Base-by-base conservation (phyloP, 192 early-diverging fungal genomes). In the Dissophora globulifera region DNA sequence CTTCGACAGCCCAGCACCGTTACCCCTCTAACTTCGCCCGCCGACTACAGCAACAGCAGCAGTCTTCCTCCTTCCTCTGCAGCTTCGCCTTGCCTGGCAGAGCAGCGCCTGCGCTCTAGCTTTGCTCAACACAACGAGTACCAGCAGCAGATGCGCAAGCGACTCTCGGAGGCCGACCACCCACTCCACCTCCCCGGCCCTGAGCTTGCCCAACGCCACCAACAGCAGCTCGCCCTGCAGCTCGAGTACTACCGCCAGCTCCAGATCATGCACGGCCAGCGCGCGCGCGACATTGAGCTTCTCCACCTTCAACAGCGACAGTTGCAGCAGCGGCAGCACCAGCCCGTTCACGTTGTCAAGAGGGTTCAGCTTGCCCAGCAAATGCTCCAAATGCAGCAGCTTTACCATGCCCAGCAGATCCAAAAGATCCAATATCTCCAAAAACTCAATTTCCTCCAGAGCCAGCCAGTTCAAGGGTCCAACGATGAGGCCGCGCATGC, bases 221-320 rank as follows among this genome's bases (percentile, higher is more conserved):
- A 56, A 7, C 67, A 61, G n/a, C 60, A 71, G 25, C 53, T 71
- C 6, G 46, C 46, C 29, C 25, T 57, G 6, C 69, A 71, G 16
- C 59, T 71, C 8, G 69, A 71, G 20, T 71, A 71, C 59, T 62
- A 62, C 30, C 42, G 69, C 22, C 69, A 71, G 22, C 59, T 71
- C 17, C 69, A 71, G 47, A 62, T 71, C 60, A 71, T 71, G 69
- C 69, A 71, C 30, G 55, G 52, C 27, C 69, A 71, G 45, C 69
- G 69, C 13, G 53, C 31, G n/a, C 59, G 69, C 5, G 69, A 71
- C 19, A 62, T 71, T n/a, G 69, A 58, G 40, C 32, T 57, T 10
- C 31, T 71, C 25, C 60, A 71, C 16, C 53, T 47, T 9, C 69
- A 71, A 29, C 68, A 71, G 27, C 58, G 57, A 12, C 68, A 64